Evolutionary conservation across 2,329 filamentous ascomycete genomes (phyloP).

Genomic region (Lachnellula suecica): DNA sequence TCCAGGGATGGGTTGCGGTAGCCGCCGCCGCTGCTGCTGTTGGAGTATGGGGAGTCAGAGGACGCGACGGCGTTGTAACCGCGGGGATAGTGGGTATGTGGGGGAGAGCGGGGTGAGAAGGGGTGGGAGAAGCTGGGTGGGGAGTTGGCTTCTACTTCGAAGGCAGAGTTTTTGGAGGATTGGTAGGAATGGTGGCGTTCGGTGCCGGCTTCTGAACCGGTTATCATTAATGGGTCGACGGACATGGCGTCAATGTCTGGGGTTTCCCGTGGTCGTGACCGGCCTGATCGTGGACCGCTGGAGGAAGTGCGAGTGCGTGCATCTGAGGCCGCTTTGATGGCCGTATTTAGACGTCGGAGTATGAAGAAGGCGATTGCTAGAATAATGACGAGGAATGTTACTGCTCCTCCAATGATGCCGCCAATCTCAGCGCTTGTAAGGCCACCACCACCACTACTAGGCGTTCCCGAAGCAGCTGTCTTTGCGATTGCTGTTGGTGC

Average conservation of each 20-base stretch:
- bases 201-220: constrained; percentile 16
- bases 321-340: constrained; percentile 34
- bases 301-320: constrained; percentile 16
- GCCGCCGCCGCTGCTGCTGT: constrained; percentile 2
- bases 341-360: constrained; percentile 45
- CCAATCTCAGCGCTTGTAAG: constrained; percentile 41
- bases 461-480: constrained; percentile 34
- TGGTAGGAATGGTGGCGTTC: constrained; percentile 13
- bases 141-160: constrained; percentile 22
- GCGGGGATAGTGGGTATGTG: constrained; percentile 12
- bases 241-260: constrained; percentile 26
- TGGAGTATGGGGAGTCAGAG: constrained; percentile 19
- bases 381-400: constrained; percentile 47
- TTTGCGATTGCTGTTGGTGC: constrained; percentile 22
- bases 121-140: constrained; percentile 22
- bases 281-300: constrained; percentile 10
- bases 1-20: constrained; percentile 17
- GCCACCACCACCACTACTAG: constrained; percentile 21
- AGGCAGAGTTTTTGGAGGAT: constrained; percentile 14
- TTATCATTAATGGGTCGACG: constrained; percentile 31
- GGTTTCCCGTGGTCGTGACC: constrained; percentile 3
- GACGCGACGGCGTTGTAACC: constrained; percentile 24
- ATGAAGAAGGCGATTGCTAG: constrained; percentile 48
- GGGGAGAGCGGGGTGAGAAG: constrained; percentile 18
- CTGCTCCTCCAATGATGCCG: constrained; percentile 53